These are phyloP conservation scores for Aspergillus sp. DNA, from an alignment of 2,329 filamentous ascomycete species.

Conservation along the genomic window DNA sequence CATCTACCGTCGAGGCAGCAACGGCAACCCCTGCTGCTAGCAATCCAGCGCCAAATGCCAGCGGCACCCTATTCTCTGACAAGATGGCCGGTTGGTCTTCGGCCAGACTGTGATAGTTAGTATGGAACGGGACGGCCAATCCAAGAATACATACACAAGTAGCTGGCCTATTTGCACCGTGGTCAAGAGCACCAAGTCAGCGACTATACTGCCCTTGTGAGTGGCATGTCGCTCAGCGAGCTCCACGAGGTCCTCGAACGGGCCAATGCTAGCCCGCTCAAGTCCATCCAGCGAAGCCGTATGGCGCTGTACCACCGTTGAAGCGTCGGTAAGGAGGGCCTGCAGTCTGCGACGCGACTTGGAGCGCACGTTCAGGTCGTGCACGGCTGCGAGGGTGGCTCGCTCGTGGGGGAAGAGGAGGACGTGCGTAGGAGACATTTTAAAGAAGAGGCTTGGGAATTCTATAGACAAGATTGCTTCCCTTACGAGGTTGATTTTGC, in stretches of 20 bases:
- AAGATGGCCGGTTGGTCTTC: slow-evolving; percentile 2
- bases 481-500: no score
- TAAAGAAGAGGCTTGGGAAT: not conserved
- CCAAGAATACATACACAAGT: not conserved
- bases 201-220: not conserved
- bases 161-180: slow-evolving; percentile 1
- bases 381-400: not conserved
- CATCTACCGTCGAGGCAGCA: not conserved
- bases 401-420: not conserved
- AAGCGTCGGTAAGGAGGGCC: not conserved
- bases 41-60: not conserved
- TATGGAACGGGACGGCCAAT: not conserved
- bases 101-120: not conserved
- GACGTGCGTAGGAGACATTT: not conserved
- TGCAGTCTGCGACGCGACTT: not conserved
- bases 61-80: not conserved
- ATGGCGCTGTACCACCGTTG: not conserved
- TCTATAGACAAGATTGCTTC: not conserved
- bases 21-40: not conserved
- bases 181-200: not conserved
- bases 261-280: not conserved
- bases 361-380: not conserved
- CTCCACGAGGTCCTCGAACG: slow-evolving; percentile 1
- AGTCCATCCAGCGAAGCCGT: not conserved
- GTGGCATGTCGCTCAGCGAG: not conserved